These are phyloP conservation scores for Sarcocystis neurona DNA, from an alignment of 169 alveolate species.

Conservation along the genomic window DNA sequence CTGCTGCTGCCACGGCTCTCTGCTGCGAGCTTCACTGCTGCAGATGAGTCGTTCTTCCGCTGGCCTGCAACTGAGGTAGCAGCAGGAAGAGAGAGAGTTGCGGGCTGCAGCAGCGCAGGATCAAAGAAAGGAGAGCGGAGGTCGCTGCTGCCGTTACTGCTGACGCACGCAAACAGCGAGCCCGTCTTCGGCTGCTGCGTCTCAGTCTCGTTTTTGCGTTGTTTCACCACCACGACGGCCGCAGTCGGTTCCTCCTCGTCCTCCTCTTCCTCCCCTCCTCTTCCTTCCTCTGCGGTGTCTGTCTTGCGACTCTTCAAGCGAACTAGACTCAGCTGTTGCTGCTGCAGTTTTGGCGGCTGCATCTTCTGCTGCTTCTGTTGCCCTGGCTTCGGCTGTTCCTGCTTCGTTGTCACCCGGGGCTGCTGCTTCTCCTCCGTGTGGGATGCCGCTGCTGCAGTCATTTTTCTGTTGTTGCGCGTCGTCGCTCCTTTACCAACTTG, in stretches of 20 bases:
- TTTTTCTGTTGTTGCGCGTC: background rate
- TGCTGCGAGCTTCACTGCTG: too few species aligned
- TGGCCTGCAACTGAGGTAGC: too few species aligned
- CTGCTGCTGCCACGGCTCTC: background rate
- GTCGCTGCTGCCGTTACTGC: background rate
- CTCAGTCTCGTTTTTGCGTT: background rate
- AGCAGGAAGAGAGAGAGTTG: too few species aligned
- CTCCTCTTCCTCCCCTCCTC: slow-evolving; percentile 8
- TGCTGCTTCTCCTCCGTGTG: too few species aligned
- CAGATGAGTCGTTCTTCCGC: too few species aligned
- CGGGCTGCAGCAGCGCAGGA: background rate
- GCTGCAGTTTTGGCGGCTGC: background rate
- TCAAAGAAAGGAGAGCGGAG: background rate
- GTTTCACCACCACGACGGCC: background rate
- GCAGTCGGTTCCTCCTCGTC: background rate
- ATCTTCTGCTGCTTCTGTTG: background rate
- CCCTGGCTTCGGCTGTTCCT: background rate
- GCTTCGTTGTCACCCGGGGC: slow-evolving; percentile 3
- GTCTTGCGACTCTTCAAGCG: too few species aligned
- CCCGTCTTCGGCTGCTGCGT: slow-evolving; percentile 9
- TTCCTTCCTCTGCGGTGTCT: background rate
- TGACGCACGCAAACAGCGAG: background rate
- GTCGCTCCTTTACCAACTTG: background rate
- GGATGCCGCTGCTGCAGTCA: background rate
- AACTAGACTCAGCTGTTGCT: background rate